Evolutionary conservation across 1,284 basidiomycete genomes (phyloP).

Genomic region (Xanthoconium separans): DNA sequence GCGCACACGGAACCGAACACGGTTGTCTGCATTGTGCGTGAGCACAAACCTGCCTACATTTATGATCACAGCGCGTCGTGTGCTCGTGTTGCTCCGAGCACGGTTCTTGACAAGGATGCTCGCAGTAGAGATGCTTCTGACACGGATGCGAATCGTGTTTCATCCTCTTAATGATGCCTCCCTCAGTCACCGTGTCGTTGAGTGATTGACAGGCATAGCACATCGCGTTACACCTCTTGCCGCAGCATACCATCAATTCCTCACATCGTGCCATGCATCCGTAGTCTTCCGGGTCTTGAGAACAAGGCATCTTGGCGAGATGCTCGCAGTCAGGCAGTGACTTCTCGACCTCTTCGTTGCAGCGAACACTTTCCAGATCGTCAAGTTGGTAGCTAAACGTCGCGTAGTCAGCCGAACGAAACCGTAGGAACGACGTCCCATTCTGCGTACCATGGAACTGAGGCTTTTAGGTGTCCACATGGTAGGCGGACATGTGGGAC

Average conservation of each 20-base stretch:
- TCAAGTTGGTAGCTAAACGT: slow-evolving; percentile 47
- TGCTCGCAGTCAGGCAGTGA: slow-evolving; percentile 60
- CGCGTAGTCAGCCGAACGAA: slow-evolving; percentile 5
- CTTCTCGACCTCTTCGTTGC: slow-evolving; percentile 45
- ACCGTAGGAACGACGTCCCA: neutral
- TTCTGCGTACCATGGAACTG: slow-evolving; percentile 53
- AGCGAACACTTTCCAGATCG: slow-evolving; percentile 44
- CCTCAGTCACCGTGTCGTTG: slow-evolving; percentile 2
- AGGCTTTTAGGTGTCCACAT: slow-evolving; percentile 56
- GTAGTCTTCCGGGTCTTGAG: slow-evolving; percentile 39
- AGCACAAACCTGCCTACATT: slow-evolving; percentile 57
- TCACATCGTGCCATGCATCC: slow-evolving; percentile 47
- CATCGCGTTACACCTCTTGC: slow-evolving; percentile 45
- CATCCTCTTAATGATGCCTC: slow-evolving; percentile 25
- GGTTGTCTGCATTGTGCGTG: slow-evolving; percentile 48
- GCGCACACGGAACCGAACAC: slow-evolving; percentile 60
- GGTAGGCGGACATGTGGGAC: slow-evolving; percentile 52
- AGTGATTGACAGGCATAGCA: slow-evolving; percentile 55
- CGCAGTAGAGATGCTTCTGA: slow-evolving; percentile 53
- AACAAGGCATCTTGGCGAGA: slow-evolving; percentile 44
- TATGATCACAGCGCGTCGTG: slow-evolving; percentile 42
- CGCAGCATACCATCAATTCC: slow-evolving; percentile 53
- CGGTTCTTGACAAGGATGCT: slow-evolving; percentile 50
- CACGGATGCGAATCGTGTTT: slow-evolving; percentile 52
- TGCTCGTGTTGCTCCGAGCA: slow-evolving; percentile 57